Conservation (phyloP, 1,284 basidiomycete genomes). For the Trametes sp. region DNA sequence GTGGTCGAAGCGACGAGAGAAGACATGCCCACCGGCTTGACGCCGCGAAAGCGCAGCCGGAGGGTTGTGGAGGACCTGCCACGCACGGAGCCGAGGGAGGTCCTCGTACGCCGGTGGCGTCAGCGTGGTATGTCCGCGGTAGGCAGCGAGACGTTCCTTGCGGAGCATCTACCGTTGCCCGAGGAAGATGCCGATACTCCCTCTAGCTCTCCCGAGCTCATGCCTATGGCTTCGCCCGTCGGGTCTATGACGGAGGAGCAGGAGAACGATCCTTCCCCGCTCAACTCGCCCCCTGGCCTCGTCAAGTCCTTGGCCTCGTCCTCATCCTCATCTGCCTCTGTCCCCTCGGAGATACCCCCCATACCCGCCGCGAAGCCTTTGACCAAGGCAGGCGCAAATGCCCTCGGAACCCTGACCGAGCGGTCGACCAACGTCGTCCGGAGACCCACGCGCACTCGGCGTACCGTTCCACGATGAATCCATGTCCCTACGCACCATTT, state of each 20-base stretch:
- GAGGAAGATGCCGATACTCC: slow-evolving; percentile 29
- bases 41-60: slow-evolving; percentile 76
- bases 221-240: slow-evolving; percentile 30
- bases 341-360: slow-evolving; percentile 21
- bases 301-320: slow-evolving; percentile 42
- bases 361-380: slow-evolving; percentile 32
- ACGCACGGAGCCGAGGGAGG: slow-evolving; percentile 66
- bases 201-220: slow-evolving; percentile 20
- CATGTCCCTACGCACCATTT: too few species aligned
- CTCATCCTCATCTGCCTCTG: slow-evolving; percentile 45
- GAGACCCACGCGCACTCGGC: slow-evolving; percentile 29
- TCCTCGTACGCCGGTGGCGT: slow-evolving; percentile 60
- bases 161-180: slow-evolving; percentile 39
- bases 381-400: slow-evolving; percentile 33
- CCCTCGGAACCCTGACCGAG: slow-evolving; percentile 45
- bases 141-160: slow-evolving; percentile 46
- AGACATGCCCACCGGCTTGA: slow-evolving; percentile 70
- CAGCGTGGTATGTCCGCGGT: slow-evolving; percentile 42
- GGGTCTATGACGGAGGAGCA: slow-evolving; percentile 32
- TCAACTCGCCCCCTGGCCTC: slow-evolving; percentile 21
- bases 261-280: slow-evolving; percentile 32
- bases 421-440: slow-evolving; percentile 43
- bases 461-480: slow-evolving; percentile 34
- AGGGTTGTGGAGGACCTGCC: slow-evolving; percentile 74
- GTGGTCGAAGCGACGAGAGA: slow-evolving; percentile 65